Evolutionary conservation across 1,139 yeast genomes (phyloP), one percentile per base, ranked within the genome.

Genomic region (Maudiozyma humilis): DNA sequence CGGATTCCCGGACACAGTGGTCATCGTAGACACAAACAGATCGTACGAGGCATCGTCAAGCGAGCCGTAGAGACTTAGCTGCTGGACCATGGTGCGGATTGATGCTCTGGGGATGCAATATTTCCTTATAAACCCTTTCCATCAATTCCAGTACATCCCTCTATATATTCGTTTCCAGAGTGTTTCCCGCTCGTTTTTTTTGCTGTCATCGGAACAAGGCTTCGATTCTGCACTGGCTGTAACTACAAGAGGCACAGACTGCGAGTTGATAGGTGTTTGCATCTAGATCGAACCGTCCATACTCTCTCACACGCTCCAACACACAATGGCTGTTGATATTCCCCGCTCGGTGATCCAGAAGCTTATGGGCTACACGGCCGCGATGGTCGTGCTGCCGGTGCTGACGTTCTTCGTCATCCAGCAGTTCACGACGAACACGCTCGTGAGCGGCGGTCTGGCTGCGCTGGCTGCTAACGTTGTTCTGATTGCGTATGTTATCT

Each of bases 381-480:
- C 94, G 42, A 89, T 91, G 96, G 79, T 91, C 46, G 64, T 79
- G 27, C 73, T 82, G 41, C 98, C 98, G 8, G 59, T 91, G 53
- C 48, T 73, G 39, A 69, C 87, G 2, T 91, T 91, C 66, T 91
- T 89, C 64, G 51, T 71, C 7, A 65, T 76, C 31, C 87, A 82
- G 57, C 71, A 69, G 54, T 53, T 74, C 25, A 73, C 71, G 29
- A 53, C 70, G 56, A 84, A 78, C 56, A 76, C 95, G 4, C 67
- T 88, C 14, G 68, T 82, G 39, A 83, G 95, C 44, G 98, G 98
- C 31, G 96, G 96, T 4, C 60, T 81, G 15, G 95, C 96, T 29
- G 97, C 97, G 0, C 69, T 80, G 16, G 79, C 79, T 41, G 97
- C 96, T 38, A 91, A 91, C 60, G 66, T 85, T 13, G 96, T 91